Percentiles rank a stretch among this genome's conserved stretches.
Conservation (phyloP, 2,329 filamentous ascomycete genomes). For the Cladophialophora bantiana region DNA sequence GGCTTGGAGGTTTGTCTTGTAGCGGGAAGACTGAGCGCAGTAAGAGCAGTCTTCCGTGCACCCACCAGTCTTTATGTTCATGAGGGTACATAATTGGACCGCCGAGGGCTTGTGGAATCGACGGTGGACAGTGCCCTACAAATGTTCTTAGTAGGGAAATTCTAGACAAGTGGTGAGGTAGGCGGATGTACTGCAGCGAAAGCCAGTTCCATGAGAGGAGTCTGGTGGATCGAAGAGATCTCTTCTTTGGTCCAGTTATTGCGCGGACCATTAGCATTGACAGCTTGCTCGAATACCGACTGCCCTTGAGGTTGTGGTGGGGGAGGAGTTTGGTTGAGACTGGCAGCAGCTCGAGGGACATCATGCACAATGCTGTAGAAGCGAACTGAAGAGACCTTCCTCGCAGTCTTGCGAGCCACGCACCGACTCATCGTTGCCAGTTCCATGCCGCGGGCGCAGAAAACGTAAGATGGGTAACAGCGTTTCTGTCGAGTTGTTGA, state of each 20-base stretch:
- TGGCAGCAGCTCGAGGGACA: constrained; percentile 34
- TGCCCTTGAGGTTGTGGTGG: constrained; percentile 30
- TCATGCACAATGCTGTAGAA: constrained; percentile 41
- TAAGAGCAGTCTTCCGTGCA: constrained; percentile 94
- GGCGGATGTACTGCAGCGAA: constrained; percentile 70
- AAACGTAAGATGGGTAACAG: background rate
- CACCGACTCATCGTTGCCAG: constrained; percentile 33
- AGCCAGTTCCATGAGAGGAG: constrained; percentile 78
- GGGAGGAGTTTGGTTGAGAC: constrained; percentile 33
- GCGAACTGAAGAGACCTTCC: constrained; percentile 27
- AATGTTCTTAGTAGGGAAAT: constrained; percentile 8
- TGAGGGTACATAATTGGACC: constrained; percentile 90
- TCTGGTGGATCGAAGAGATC: constrained; percentile 81
- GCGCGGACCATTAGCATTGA: constrained; percentile 67
- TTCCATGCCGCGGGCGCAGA: constrained; percentile 40
- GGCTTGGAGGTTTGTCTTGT: constrained; percentile 78
- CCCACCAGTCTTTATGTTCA: constrained; percentile 96
- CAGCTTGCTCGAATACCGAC: constrained; percentile 56
- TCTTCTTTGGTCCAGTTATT: constrained; percentile 83
- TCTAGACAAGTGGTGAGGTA: background rate
- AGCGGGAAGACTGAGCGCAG: constrained; percentile 85
- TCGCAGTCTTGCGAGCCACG: constrained; percentile 31
- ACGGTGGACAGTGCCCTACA: constrained; percentile 77
- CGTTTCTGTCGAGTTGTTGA: constrained; percentile 20
- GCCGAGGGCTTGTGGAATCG: constrained; percentile 83